phyloP scores from a whole-genome alignment of 495 filamentous ascomycete genomes.

The Hamigera avellanea region DNA sequence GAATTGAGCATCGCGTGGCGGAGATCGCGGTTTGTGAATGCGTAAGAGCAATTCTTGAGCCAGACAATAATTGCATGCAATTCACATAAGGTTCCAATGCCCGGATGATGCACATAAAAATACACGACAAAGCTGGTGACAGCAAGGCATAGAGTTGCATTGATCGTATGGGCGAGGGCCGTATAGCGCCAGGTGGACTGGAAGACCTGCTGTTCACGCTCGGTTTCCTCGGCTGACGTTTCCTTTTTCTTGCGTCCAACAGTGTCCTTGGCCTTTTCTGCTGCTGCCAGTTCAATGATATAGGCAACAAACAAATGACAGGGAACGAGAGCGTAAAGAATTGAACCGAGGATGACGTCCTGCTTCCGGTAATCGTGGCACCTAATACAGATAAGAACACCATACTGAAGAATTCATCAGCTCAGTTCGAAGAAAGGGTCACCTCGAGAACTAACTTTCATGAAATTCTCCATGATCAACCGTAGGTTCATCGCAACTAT shows the following conservation, averaged over 20 bases:
- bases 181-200: slow-evolving; percentile 66
- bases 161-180: slow-evolving; percentile 66
- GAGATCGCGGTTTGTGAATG: slow-evolving; percentile 91
- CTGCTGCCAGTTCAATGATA: slow-evolving; percentile 72
- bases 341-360: slow-evolving; percentile 62
- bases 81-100: slow-evolving; percentile 85
- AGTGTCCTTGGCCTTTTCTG: slow-evolving; percentile 56
- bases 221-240: slow-evolving; percentile 39
- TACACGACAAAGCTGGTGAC: slow-evolving; percentile 82
- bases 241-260: slow-evolving; percentile 50
- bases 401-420: slow-evolving; percentile 49
- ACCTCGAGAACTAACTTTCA: slow-evolving; percentile 51
- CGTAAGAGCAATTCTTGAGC: slow-evolving; percentile 91
- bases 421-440: too few relatives aligned
- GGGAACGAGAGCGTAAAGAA: slow-evolving; percentile 76
- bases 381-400: slow-evolving; percentile 81
- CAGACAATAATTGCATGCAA: slow-evolving; percentile 91
- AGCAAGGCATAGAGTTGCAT: slow-evolving; percentile 67
- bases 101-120: slow-evolving; percentile 77
- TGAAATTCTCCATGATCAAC: slow-evolving; percentile 91
- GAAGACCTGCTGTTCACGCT: slow-evolving; percentile 39
- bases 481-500: slow-evolving; percentile 85
- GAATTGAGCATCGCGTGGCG: slow-evolving; percentile 76
- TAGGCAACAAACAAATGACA: slow-evolving; percentile 84
- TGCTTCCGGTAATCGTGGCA: slow-evolving; percentile 78